Evolutionary conservation across 2,329 filamentous ascomycete genomes (phyloP).

Genomic region (Myriosclerotinia curreyana): DNA sequence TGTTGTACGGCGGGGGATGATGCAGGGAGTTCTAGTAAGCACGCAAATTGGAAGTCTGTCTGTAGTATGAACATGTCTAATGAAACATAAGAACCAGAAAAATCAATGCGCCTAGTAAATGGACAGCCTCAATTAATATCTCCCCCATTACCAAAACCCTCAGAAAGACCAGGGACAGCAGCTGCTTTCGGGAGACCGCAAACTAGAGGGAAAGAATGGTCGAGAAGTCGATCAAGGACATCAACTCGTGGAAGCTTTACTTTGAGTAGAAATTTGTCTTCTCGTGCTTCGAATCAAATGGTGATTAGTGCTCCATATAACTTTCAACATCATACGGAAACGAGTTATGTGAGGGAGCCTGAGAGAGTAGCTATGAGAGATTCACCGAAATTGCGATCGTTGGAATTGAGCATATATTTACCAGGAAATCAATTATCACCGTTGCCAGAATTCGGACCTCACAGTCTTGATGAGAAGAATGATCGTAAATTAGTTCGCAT

Average conservation of each 20-base stretch:
- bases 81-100: constrained; percentile 34
- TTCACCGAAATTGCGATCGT: constrained; percentile 47
- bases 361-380: constrained; percentile 43
- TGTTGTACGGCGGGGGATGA: constrained; percentile 34
- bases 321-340: constrained; percentile 20
- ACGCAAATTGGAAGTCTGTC: background rate
- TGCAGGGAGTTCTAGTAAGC: constrained; percentile 34
- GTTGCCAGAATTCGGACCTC: constrained; percentile 50
- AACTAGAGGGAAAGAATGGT: constrained; percentile 34
- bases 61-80: background rate
- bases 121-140: constrained; percentile 43
- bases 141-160: constrained; percentile 38
- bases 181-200: constrained; percentile 10
- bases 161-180: constrained; percentile 29
- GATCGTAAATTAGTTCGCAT: constrained; percentile 27
- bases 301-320: constrained; percentile 22
- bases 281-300: constrained; percentile 37
- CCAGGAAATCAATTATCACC: constrained; percentile 52
- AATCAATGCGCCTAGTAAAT: constrained; percentile 42
- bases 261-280: constrained; percentile 44
- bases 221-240: constrained; percentile 43
- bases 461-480: constrained; percentile 27
- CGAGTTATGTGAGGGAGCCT: constrained; percentile 17
- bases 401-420: constrained; percentile 55
- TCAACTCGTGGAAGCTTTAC: constrained; percentile 46